Percentiles rank a stretch among this genome's conserved stretches.
phyloP scores from a whole-genome alignment of 441 rosid species.

The Lagerstroemia fauriei region DNA sequence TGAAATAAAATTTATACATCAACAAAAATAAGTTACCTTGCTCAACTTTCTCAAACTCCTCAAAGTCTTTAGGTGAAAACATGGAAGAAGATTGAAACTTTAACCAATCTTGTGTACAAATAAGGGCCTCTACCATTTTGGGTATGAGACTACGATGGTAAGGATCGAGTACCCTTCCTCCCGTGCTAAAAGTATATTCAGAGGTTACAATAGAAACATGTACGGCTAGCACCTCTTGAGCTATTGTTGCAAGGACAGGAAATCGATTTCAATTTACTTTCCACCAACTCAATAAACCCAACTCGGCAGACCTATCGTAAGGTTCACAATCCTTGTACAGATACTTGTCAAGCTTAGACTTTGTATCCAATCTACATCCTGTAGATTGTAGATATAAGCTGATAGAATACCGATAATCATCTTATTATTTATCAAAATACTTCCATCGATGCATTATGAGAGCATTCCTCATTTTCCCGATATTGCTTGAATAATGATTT shows the following conservation, averaged over 20 bases:
- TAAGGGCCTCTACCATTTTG: no score
- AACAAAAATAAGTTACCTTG: background rate
- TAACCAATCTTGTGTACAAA: background rate
- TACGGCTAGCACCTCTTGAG: background rate
- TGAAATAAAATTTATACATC: no score
- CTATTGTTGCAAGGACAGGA: background rate
- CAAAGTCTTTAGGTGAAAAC: background rate
- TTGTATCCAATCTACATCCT: background rate
- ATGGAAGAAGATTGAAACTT: background rate
- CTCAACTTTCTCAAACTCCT: background rate
- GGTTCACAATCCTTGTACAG: background rate
- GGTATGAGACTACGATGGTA: background rate
- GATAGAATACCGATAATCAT: background rate
- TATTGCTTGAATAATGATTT: background rate
- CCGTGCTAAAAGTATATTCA: background rate
- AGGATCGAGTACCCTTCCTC: constrained; percentile 2
- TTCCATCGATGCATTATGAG: no score
- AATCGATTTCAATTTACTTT: background rate
- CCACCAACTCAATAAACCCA: constrained; percentile 8
- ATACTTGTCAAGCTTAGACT: background rate
- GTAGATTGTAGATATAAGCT: background rate
- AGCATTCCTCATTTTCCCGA: background rate
- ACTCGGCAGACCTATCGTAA: background rate
- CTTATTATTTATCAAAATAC: no score
- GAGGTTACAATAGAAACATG: background rate